Percentiles rank a stretch among this genome's conserved stretches.
These are phyloP conservation scores for Aspergillus hiratsukae DNA, from an alignment of 2,329 filamentous ascomycete species.

Conservation along the genomic window DNA sequence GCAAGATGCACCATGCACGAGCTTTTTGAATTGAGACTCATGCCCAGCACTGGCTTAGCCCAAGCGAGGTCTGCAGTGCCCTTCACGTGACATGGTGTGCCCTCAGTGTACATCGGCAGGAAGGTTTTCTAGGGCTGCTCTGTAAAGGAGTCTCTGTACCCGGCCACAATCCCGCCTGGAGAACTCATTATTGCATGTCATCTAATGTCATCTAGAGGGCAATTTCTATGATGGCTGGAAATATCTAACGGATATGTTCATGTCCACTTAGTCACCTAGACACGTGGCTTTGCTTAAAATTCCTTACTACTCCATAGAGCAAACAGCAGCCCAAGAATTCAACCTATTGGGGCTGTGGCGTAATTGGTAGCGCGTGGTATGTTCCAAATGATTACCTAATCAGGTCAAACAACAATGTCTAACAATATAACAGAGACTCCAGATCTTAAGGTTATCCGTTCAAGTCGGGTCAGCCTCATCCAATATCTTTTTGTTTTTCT, in stretches of 20 bases:
- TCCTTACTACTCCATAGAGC: rapidly evolving
- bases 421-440: neutral
- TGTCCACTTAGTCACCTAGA: neutral
- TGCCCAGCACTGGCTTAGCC: neutral
- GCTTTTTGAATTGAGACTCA: neutral
- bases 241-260: neutral
- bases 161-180: neutral
- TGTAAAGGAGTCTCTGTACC: neutral
- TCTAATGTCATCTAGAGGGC: neutral
- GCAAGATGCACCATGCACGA: neutral
- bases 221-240: neutral
- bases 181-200: neutral
- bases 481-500: neutral
- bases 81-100: neutral
- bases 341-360: neutral
- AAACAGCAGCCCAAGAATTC: neutral
- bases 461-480: neutral
- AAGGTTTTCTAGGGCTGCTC: neutral
- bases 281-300: neutral
- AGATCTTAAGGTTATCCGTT: neutral
- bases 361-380: neutral
- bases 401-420: neutral
- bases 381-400: neutral
- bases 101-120: neutral
- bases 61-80: neutral